A percentile compares a stretch with the other conserved stretches of the same genome.
Evolutionary conservation across 768 basidiomycete genomes (phyloP).

Genomic region (Suillus americanus): DNA sequence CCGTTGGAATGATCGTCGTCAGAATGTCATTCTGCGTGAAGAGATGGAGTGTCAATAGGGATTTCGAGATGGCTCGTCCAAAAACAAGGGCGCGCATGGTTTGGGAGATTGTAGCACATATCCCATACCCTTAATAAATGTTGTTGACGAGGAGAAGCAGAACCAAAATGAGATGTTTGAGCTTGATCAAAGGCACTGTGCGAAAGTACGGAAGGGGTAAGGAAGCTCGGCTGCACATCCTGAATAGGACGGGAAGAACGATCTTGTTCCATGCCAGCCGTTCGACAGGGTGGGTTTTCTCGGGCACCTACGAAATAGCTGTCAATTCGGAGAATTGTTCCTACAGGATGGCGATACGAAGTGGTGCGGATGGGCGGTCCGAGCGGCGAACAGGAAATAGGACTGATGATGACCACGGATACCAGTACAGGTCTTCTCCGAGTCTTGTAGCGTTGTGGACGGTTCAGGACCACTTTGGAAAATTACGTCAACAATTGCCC

Average conservation of each 20-base stretch:
- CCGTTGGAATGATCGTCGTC: constrained; percentile 29
- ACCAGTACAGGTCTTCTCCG: neutral
- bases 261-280: neutral
- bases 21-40: constrained; percentile 26
- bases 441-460: neutral
- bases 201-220: neutral
- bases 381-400: neutral
- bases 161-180: neutral
- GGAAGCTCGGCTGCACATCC: neutral
- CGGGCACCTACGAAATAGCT: neutral
- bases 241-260: neutral
- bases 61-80: constrained; percentile 13
- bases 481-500: neutral
- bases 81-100: constrained; percentile 19
- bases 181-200: neutral
- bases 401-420: neutral
- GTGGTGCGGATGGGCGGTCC: neutral
- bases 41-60: constrained; percentile 19
- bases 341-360: neutral
- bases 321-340: neutral
- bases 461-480: neutral
- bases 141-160: neutral
- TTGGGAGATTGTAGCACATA: constrained; percentile 17
- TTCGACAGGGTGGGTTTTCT: neutral
- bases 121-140: constrained; percentile 15